Conservation (phyloP, 768 basidiomycete species). For the Boletus rex-veris region DNA sequence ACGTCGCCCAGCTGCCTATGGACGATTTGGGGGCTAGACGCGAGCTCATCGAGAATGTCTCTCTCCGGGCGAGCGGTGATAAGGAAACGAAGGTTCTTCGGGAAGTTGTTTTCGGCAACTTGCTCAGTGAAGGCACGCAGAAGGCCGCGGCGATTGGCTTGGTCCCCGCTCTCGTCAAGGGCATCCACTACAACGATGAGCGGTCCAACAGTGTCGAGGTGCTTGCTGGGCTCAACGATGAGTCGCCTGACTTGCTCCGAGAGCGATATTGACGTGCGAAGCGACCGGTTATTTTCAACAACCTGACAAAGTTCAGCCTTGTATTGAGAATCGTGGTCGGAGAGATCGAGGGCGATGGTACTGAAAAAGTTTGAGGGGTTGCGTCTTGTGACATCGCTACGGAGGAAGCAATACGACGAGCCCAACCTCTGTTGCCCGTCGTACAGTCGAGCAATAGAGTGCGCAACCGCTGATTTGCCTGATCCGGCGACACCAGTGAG, state of each 20-base stretch:
- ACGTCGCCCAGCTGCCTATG: slow-evolving; percentile 17
- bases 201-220: slow-evolving; percentile 27
- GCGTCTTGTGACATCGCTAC: slow-evolving; percentile 11
- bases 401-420: slow-evolving; percentile 31
- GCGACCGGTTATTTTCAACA: slow-evolving; percentile 22
- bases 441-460: slow-evolving; percentile 27
- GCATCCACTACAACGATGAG: slow-evolving; percentile 36
- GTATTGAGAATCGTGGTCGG: slow-evolving; percentile 30
- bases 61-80: slow-evolving; percentile 28
- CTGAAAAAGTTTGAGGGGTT: slow-evolving; percentile 29
- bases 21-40: slow-evolving; percentile 1
- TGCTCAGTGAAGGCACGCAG: slow-evolving; percentile 18
- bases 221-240: slow-evolving; percentile 24
- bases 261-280: slow-evolving; percentile 16
- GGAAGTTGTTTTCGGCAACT: slow-evolving; percentile 11
- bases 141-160: slow-evolving; percentile 14
- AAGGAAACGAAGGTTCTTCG: slow-evolving; percentile 24
- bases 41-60: slow-evolving; percentile 16
- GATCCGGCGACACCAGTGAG: slow-evolving; percentile 29
- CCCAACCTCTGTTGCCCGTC: slow-evolving; percentile 28
- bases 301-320: slow-evolving; percentile 12
- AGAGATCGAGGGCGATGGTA: slow-evolving; percentile 34
- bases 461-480: slow-evolving; percentile 33
- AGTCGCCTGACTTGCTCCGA: slow-evolving; percentile 29
- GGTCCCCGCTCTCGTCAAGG: slow-evolving; percentile 29